Base-by-base conservation (phyloP, 2,329 filamentous ascomycete genomes). In the Ophiostoma australiae region DNA sequence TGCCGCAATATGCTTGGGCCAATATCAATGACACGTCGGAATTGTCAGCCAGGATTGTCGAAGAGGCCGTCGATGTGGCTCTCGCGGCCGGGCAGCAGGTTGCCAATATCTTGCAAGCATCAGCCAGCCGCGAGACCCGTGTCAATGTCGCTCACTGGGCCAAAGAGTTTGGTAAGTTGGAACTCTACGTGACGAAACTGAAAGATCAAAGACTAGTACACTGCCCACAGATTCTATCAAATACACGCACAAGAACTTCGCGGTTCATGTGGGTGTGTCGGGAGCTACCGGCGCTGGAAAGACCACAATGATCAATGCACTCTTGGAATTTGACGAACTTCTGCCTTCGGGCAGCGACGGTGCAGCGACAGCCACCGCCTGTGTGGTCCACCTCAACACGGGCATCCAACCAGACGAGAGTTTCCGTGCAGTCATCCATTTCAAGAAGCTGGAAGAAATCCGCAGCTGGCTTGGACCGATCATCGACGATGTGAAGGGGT, bases 211-310 rank as follows among this genome's bases (percentile, higher is more conserved):
- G 8, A 31, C 10, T 23, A 23, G n/a, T n/a, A 58, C 52, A 23
- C 6, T 55, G 23, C 4, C 52, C 13, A 27, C 4, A 72, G 71
- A 70, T 2, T 4, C 15, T 10, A 70, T 73, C 7, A 35, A 65
- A 37, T 3, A 33, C 1, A 39, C 63, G 1, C 65, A 71, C 2
- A 48, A 65, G 4, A 4, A 48, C 1, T 73, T 73, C 3, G 2
- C 41, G 1, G 69, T 73, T 27, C 27, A 20, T 2, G 70, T 73
- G 1, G 72, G 72, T n/a, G 68, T 73, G 6, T 71, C 69, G 11
- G 72, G 72, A 0, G 31, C 6, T 0, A 73, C 72, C 1, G 72
- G 72, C 5, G 72, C 72, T 1, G 71, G 72, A 5, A 73, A 73
- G 61, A 72, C 72, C 4, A 67, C 69, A 0, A 23, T 72, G 2